Evolutionary conservation across 2,329 filamentous ascomycete species (phyloP), one percentile per base, ranked within the genome.

Genomic region (Cladophialophora bantiana): DNA sequence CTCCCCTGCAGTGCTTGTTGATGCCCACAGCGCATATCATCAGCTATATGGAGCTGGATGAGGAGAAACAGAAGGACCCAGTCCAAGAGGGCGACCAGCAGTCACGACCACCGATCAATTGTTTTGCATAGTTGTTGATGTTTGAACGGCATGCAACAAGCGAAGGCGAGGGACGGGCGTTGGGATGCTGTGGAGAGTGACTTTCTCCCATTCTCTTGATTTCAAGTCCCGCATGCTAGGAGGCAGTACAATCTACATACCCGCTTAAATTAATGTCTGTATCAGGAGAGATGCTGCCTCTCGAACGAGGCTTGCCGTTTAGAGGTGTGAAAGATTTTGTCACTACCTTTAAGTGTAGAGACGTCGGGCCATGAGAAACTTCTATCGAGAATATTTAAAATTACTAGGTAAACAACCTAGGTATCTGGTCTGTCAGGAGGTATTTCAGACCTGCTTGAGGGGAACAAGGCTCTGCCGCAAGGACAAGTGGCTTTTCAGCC

Each of bases 1-100:
- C 10, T 55, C 15, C 18, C 42, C 10, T 34, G 40, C 66, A 82
- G 80, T 79, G 68, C 78, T 82, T 68, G 70, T 80, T 72, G 74
- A 81, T 63, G 80, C 80, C 62, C 78, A 82, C 73, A 73, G 62
- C 52, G 73, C 75, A 52, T 76, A 79, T 62, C 68, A 72, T 45
- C 71, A 73, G 40, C 63, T 73, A 50, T 73, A 73, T 62, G 59
- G 68, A 36, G 59, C 42, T 26, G 62, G 64, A 65, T 60, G 45
- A 55, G 5, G 38, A 13, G 20, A 34, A 34, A 36, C 32, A 34
- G 32, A 18, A 52, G 52, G 31, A 63, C 38, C 52, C 52, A 52
- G 60, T 42, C 57, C 60, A 52, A 61, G 50, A 62, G 35, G 55
- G 18, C 7, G 56, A 59, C 53, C 26, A 60, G 55, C 50, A 52